Evolutionary conservation across 441 rosid genomes (phyloP).

Genomic region (Pelargonium citronellum): DNA sequence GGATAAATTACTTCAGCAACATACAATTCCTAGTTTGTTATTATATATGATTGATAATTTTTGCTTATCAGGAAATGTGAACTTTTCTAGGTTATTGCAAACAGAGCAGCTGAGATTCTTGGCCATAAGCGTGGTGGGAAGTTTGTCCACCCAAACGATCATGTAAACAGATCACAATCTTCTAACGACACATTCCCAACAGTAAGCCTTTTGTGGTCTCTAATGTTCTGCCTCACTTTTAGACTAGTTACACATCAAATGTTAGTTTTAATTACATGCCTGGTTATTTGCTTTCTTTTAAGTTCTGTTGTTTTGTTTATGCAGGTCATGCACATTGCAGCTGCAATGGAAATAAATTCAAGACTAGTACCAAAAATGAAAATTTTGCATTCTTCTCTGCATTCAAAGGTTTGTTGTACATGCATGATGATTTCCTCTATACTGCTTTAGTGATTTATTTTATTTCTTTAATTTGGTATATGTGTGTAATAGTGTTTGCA

Average conservation of each 20-base stretch:
- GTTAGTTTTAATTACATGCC: background rate
- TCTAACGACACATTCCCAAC: constrained; percentile 95
- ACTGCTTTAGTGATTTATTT: too few relatives aligned
- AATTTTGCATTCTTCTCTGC: constrained; percentile 54
- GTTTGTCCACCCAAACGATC: constrained; percentile 91
- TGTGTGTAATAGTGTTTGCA: too few relatives aligned
- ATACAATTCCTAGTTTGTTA: background rate
- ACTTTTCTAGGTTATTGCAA: constrained; percentile 72
- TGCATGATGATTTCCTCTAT: background rate
- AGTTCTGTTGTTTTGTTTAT: constrained; percentile 14
- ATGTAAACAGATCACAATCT: constrained; percentile 88
- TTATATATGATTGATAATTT: background rate
- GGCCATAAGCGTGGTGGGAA: constrained; percentile 83
- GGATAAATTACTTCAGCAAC: background rate
- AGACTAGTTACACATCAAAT: background rate
- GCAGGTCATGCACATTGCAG: constrained; percentile 96
- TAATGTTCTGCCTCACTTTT: background rate
- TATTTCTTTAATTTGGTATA: too few relatives aligned
- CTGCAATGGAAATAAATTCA: constrained; percentile 73
- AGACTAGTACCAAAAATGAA: constrained; percentile 72
- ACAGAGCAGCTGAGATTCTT: constrained; percentile 92
- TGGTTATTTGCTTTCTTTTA: background rate
- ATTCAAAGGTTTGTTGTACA: constrained; percentile 53
- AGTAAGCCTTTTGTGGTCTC: constrained; percentile 35
- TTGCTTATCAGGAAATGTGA: background rate